Evolutionary conservation across 306 rosid genomes (phyloP).

Genomic region (Luffa acutangula): DNA sequence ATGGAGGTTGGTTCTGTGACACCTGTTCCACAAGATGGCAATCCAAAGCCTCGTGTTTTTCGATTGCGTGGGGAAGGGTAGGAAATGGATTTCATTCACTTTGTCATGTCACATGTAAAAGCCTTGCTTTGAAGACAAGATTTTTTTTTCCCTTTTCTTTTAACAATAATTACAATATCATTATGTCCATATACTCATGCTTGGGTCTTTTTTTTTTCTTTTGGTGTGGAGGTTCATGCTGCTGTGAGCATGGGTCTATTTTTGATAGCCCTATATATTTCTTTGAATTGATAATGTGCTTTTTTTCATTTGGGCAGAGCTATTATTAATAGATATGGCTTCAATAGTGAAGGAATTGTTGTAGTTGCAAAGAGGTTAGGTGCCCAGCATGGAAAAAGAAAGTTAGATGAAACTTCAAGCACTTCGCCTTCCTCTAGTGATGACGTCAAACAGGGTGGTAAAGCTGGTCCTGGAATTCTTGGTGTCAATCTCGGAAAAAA

Average conservation of each 20-base stretch:
- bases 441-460: conserved; percentile 77
- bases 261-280: background rate
- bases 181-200: background rate
- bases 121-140: background rate
- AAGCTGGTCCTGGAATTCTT: conserved; percentile 97
- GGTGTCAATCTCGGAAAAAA: conserved; percentile 98
- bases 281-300: background rate
- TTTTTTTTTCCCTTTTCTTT: background rate
- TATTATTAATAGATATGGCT: conserved; percentile 89
- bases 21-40: conserved; percentile 91
- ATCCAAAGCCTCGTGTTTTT: conserved; percentile 90
- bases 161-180: background rate
- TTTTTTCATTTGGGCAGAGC: conserved; percentile 46
- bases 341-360: conserved; percentile 93
- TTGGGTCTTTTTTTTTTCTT: background rate
- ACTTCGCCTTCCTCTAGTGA: conserved; percentile 43
- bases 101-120: conserved; percentile 10
- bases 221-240: conserved; percentile 4
- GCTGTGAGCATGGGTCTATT: background rate
- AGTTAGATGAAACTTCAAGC: conserved; percentile 74
- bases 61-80: conserved; percentile 72
- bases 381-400: conserved; percentile 93
- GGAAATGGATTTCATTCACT: conserved; percentile 17
- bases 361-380: conserved; percentile 91
- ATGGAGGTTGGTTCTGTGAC: conserved; percentile 97